A percentile compares a stretch with the other conserved stretches of the same genome.
phyloP scores from a whole-genome alignment of 176 grass and related monocot genomes.

The Triticum turgidum region DNA sequence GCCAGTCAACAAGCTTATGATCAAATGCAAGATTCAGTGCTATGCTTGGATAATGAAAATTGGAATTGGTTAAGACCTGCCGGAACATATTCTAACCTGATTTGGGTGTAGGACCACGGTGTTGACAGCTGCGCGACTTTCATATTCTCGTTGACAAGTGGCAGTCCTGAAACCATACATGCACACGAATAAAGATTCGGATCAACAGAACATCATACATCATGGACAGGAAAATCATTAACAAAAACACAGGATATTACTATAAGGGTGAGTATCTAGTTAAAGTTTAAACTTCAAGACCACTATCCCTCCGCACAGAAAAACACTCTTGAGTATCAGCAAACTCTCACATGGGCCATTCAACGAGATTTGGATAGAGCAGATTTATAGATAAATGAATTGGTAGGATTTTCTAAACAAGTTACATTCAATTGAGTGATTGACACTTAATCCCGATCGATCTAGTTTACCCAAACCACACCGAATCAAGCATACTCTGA shows the following conservation, averaged over 20 bases:
- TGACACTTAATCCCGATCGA: neutral
- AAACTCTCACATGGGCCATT: neutral
- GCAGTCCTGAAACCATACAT: conserved; percentile 59
- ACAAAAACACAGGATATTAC: neutral
- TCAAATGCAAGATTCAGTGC: neutral
- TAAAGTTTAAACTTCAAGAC: neutral
- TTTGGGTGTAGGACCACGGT: conserved; percentile 96
- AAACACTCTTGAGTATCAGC: neutral
- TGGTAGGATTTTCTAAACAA: neutral
- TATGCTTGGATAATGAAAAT: neutral
- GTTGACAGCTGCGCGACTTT: conserved; percentile 93
- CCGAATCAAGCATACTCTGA: neutral
- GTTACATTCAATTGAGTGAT: neutral
- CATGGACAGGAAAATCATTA: neutral
- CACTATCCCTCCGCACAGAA: neutral
- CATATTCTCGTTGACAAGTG: conserved; percentile 93
- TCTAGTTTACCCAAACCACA: neutral
- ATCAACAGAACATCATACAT: conserved; percentile 15
- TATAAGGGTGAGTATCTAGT: neutral
- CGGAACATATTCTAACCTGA: conserved; percentile 55
- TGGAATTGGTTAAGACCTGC: neutral
- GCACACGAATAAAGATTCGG: conserved; percentile 5
- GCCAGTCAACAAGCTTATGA: neutral
- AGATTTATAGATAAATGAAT: conserved; percentile 3
- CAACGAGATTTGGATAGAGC: neutral